Conservation (phyloP, 768 basidiomycete genomes). For the Pleurotus cornucopiae region DNA sequence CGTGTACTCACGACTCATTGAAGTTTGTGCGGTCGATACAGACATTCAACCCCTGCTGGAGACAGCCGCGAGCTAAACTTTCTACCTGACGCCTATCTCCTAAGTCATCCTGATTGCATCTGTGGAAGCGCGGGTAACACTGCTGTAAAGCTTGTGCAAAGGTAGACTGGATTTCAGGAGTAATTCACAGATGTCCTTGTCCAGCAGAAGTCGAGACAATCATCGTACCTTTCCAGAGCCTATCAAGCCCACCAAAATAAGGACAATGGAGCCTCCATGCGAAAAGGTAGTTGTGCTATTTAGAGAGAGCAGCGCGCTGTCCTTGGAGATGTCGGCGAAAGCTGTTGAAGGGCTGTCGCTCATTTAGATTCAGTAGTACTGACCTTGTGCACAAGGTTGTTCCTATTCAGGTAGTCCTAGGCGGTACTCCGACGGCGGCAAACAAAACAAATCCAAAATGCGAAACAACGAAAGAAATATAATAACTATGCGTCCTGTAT, state of each 20-base stretch:
- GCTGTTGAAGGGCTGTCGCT: too few species aligned
- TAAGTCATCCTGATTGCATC: conserved; percentile 81
- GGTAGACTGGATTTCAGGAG: conserved; percentile 36
- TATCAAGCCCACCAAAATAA: conserved; percentile 72
- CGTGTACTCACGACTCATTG: conserved; percentile 49
- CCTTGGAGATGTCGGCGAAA: too few species aligned
- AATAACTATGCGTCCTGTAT: conserved; percentile 5
- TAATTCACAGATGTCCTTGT: conserved; percentile 9
- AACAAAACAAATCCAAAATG: neutral
- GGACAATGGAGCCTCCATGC: conserved; percentile 43
- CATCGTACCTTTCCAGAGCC: conserved; percentile 68
- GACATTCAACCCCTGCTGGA: conserved; percentile 61
- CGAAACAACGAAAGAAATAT: conserved; percentile 4
- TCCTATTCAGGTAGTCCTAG: too few species aligned
- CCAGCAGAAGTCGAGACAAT: neutral
- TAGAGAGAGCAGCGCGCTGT: too few species aligned
- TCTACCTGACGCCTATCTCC: conserved; percentile 68
- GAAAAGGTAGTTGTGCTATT: neutral
- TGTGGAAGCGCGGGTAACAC: conserved; percentile 55
- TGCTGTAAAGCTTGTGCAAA: conserved; percentile 70
- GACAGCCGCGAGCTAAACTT: conserved; percentile 43
- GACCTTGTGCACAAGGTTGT: too few species aligned
- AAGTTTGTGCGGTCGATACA: conserved; percentile 81
- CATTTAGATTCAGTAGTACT: too few species aligned
- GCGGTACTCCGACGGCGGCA: neutral